A percentile compares a stretch with the other conserved stretches of the same genome.
Evolutionary conservation across 129 eudicot genomes (phyloP).

Genomic region (Arctium minus): DNA sequence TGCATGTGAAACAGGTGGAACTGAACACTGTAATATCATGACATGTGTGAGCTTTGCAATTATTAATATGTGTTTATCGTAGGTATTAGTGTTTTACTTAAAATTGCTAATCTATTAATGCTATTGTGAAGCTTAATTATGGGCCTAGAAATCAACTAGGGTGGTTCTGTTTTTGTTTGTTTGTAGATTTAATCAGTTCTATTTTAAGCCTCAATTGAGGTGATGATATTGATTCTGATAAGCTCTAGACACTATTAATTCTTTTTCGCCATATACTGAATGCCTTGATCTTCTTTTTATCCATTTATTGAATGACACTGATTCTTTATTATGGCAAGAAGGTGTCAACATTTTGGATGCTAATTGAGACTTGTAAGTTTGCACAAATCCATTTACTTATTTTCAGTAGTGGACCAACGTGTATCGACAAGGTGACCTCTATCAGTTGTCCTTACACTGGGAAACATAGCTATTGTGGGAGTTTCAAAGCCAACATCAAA

Average conservation of each 20-base stretch:
- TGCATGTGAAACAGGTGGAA: background rate
- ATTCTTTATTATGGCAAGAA: constrained; percentile 47
- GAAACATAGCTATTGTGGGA: no score
- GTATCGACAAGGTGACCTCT: background rate
- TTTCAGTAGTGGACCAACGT: no score
- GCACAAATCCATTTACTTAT: background rate
- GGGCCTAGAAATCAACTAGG: background rate
- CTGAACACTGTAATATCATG: background rate
- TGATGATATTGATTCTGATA: background rate
- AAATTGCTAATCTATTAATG: background rate
- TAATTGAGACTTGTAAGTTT: constrained; percentile 56
- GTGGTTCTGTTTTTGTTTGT: background rate
- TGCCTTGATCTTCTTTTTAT: no score
- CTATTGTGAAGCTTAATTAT: background rate
- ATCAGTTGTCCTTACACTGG: no score
- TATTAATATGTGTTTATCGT: background rate
- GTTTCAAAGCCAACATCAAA: no score
- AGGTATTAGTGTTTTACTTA: background rate
- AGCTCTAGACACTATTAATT: background rate
- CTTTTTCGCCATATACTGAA: no score
- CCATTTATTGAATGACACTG: background rate
- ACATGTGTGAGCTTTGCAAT: background rate
- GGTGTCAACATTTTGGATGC: constrained; percentile 79
- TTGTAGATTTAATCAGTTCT: background rate
- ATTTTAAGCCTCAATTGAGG: background rate